Evolutionary conservation across 352 stramenopile species (phyloP).

Genomic region (Phytophthora meadii): DNA sequence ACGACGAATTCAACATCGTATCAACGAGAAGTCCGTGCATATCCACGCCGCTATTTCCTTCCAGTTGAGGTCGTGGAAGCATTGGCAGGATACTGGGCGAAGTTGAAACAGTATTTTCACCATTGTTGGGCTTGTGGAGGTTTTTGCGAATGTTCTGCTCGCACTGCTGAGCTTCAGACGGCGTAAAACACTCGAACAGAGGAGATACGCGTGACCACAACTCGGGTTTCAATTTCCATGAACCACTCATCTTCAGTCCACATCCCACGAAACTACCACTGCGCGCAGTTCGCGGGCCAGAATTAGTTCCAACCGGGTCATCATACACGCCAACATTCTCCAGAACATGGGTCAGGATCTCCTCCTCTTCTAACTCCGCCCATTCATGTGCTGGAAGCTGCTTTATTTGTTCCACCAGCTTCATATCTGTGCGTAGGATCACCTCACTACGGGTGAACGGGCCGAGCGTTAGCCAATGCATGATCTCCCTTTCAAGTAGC

Average conservation of each 20-base stretch:
- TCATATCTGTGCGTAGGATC: conserved; percentile 67
- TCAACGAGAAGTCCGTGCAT: conserved; percentile 47
- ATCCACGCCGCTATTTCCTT: conserved; percentile 21
- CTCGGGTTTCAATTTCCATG: conserved; percentile 65
- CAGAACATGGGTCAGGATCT: conserved; percentile 75
- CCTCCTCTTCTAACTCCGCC: conserved; percentile 74
- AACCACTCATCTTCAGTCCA: conserved; percentile 76
- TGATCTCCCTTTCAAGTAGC: conserved; percentile 74
- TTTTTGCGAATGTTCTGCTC: conserved; percentile 78
- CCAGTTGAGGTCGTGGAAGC: conserved; percentile 29
- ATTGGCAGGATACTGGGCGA: conserved; percentile 38
- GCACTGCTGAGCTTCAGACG: conserved; percentile 71
- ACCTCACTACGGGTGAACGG: conserved; percentile 77
- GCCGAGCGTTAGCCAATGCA: conserved; percentile 79
- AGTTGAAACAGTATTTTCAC: conserved; percentile 4
- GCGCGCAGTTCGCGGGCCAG: conserved; percentile 27
- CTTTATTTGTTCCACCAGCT: conserved; percentile 81
- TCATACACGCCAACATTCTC: conserved; percentile 69
- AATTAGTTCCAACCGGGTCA: conserved; percentile 41
- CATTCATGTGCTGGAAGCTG: conserved; percentile 57
- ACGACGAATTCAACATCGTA: conserved; percentile 60
- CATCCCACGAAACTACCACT: conserved; percentile 47
- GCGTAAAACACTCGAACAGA: conserved; percentile 81
- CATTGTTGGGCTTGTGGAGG: conserved; percentile 16
- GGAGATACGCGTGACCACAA: conserved; percentile 67